phyloP scores from a whole-genome alignment of 768 basidiomycete genomes.

The Pulveroboletus sp. region DNA sequence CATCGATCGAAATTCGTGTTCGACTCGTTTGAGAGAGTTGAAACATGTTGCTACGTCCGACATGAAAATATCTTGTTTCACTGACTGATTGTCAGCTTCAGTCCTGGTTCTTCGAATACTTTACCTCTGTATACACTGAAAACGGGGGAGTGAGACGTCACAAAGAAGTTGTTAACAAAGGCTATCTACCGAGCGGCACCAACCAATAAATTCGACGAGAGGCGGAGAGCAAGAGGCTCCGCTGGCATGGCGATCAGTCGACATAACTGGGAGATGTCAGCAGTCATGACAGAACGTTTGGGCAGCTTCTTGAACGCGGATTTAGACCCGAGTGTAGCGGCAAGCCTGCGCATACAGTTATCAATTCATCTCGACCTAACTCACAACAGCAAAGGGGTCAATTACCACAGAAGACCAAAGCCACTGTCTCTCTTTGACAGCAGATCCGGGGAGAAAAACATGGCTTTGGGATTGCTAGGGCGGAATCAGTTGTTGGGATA shows the following conservation, averaged over 20 bases:
- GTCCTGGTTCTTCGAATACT: not conserved
- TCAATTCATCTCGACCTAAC: constrained; percentile 3
- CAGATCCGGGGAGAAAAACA: constrained; percentile 88
- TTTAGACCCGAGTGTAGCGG: constrained; percentile 84
- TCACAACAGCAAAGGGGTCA: not conserved
- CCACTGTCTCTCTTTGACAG: constrained; percentile 80
- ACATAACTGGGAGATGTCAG: constrained; percentile 80
- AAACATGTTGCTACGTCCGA: constrained; percentile 78
- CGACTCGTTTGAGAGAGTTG: constrained; percentile 70
- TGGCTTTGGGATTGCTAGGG: constrained; percentile 22
- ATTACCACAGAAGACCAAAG: constrained; percentile 82
- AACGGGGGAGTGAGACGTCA: constrained; percentile 1
- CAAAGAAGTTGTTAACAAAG: not conserved
- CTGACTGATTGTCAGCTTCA: constrained; percentile 33
- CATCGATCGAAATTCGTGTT: constrained; percentile 55
- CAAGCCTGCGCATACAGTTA: constrained; percentile 55
- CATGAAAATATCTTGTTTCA: constrained; percentile 80
- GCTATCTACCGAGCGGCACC: constrained; percentile 74
- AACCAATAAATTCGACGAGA: constrained; percentile 86
- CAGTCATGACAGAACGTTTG: constrained; percentile 75
- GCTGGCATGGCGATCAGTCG: constrained; percentile 74
- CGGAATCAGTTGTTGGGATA: not conserved
- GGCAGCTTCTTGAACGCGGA: constrained; percentile 83
- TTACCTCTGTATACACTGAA: constrained; percentile 48
- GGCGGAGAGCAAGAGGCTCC: constrained; percentile 80